phyloP scores from a whole-genome alignment of 1,284 basidiomycete genomes.

The Coriolopsis trogii region DNA sequence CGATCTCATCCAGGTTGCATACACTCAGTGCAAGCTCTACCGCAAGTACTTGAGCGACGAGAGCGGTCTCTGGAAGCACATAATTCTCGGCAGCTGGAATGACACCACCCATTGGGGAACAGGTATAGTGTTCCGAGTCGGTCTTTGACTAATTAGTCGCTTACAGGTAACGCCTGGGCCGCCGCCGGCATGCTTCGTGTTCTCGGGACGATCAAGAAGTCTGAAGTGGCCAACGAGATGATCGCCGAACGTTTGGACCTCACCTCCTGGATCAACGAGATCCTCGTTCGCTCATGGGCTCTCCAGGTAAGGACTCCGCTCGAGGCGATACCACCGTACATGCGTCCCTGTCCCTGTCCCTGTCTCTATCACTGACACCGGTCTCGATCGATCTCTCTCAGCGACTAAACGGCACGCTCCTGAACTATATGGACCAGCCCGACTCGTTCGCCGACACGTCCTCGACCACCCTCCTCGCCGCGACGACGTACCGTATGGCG shows the following conservation, averaged over 20 bases:
- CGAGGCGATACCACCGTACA: too few relatives aligned
- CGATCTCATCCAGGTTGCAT: conserved; percentile 60
- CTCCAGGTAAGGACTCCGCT: conserved; percentile 52
- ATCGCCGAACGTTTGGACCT: conserved; percentile 49
- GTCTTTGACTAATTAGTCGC: neutral
- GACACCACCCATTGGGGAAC: conserved; percentile 58
- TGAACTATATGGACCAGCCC: conserved; percentile 52
- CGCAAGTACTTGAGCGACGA: conserved; percentile 50
- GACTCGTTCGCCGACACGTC: conserved; percentile 52
- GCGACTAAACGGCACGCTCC: conserved; percentile 45
- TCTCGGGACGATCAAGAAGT: conserved; percentile 56
- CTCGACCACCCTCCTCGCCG: conserved; percentile 54
- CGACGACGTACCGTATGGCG: conserved; percentile 48
- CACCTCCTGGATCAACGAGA: conserved; percentile 59
- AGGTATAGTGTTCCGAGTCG: conserved; percentile 32
- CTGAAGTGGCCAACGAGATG: conserved; percentile 43
- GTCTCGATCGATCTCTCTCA: too few relatives aligned
- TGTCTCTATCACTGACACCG: too few relatives aligned
- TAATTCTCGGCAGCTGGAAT: conserved; percentile 47
- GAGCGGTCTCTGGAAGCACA: conserved; percentile 56
- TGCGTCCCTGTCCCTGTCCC: too few relatives aligned
- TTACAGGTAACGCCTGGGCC: conserved; percentile 72
- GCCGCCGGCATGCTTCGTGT: conserved; percentile 69
- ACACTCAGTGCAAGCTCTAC: conserved; percentile 70
- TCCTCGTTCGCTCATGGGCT: conserved; percentile 52